These are phyloP conservation scores for Chaetomiaceae sp. DNA, from an alignment of 2,329 filamentous ascomycete species.

Conservation along the genomic window DNA sequence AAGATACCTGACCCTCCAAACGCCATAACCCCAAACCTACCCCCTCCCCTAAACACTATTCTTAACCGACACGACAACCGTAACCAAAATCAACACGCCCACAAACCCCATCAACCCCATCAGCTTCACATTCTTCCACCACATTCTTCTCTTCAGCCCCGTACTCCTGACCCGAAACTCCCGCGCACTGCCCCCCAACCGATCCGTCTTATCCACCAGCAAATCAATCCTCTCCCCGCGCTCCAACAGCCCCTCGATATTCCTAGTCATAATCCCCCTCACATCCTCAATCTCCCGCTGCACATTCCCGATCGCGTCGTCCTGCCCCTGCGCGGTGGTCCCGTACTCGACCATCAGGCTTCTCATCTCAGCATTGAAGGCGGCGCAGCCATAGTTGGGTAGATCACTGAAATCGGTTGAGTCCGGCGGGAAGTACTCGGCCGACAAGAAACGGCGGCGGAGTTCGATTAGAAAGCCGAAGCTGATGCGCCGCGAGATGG, in stretches of 20 bases:
- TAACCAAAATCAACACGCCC: constrained; percentile 53
- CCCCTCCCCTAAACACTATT: constrained; percentile 28
- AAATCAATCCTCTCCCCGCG: constrained; percentile 89
- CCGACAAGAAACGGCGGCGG: constrained; percentile 76
- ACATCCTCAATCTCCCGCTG: constrained; percentile 90
- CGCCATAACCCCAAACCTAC: not conserved
- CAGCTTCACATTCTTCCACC: constrained; percentile 98
- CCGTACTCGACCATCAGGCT: constrained; percentile 79
- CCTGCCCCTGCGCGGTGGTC: constrained; percentile 59
- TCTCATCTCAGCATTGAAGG: constrained; percentile 78
- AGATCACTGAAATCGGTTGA: constrained; percentile 68
- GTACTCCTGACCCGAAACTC: constrained; percentile 88
- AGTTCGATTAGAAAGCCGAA: constrained; percentile 91
- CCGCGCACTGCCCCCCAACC: constrained; percentile 78
- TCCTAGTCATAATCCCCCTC: constrained; percentile 88
- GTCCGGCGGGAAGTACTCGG: constrained; percentile 59
- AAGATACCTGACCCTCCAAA: not conserved
- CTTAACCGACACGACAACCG: constrained; percentile 52
- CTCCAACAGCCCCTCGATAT: constrained; percentile 86
- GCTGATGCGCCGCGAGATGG: constrained; percentile 70
- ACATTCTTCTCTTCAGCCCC: constrained; percentile 88
- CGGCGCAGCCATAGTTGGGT: constrained; percentile 84
- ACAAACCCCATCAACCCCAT: constrained; percentile 77
- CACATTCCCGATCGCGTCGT: constrained; percentile 79
- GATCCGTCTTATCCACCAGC: constrained; percentile 93